Conservation (phyloP, 768 basidiomycete species). For the Auriculariales sp. region DNA sequence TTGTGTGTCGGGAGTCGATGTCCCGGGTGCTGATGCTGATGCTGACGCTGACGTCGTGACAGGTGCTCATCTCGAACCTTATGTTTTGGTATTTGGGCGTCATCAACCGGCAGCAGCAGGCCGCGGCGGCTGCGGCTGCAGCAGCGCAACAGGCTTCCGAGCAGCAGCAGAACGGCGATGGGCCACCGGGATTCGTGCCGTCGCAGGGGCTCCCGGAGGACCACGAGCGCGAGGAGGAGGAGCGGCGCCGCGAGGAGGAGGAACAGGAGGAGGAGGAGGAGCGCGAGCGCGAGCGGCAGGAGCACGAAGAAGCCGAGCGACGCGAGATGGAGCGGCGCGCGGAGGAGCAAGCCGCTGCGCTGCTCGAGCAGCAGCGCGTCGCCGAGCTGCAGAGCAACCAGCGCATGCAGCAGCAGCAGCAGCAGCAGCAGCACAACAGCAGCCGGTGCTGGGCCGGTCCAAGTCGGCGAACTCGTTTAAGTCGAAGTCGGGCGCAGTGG, state of each 20-base stretch:
- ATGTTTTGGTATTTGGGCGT: conserved; percentile 99
- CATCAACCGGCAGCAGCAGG: conserved; percentile 76
- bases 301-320: conserved; percentile 24
- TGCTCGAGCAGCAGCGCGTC: conserved; percentile 24
- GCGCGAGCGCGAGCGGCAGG: conserved; percentile 24
- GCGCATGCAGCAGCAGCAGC: conserved; percentile 11
- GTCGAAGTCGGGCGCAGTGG: too few relatives aligned
- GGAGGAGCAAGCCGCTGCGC: conserved; percentile 13
- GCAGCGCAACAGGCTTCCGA: conserved; percentile 15
- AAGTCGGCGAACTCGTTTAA: too few relatives aligned
- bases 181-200: too few relatives aligned
- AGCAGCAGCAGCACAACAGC: conserved; percentile 9
- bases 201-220: conserved; percentile 5
- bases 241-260: conserved; percentile 17
- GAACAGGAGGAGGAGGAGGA: conserved; percentile 27
- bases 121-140: conserved; percentile 23
- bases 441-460: too few relatives aligned
- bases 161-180: conserved; percentile 4
- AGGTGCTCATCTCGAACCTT: conserved; percentile 79
- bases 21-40: too few relatives aligned
- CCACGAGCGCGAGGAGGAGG: conserved; percentile 16
- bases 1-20: too few relatives aligned
- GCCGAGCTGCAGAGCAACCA: too few relatives aligned
- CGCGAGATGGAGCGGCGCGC: conserved; percentile 49
- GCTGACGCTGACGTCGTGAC: too few relatives aligned